phyloP scores from a whole-genome alignment of 164 flowering plant species.

The Brasenia schreberi region DNA sequence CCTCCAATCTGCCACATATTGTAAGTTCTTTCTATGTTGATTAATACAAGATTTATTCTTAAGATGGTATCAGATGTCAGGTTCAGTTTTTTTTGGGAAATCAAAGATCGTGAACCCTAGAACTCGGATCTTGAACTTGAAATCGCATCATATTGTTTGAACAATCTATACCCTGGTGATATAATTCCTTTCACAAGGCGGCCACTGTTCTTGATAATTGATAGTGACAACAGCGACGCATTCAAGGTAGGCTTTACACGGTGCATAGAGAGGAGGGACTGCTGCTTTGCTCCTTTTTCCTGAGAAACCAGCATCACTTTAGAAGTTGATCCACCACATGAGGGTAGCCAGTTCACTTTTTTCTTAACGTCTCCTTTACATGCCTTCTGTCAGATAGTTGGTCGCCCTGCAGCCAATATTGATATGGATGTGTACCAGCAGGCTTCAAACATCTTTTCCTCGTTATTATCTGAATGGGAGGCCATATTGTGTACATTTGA shows the following conservation, averaged over 20 bases:
- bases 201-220: no score
- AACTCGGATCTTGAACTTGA: no score
- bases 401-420: conserved; percentile 26
- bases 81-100: no score
- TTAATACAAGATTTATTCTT: no score
- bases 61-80: no score
- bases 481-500: conserved; percentile 58
- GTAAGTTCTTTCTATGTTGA: no score
- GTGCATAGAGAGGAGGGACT: conserved; percentile 86
- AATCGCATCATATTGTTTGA: no score
- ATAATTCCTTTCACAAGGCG: no score
- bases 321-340: conserved; percentile 21
- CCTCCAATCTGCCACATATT: no score
- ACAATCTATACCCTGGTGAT: no score
- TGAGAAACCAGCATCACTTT: conserved; percentile 35
- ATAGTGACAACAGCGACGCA: no score
- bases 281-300: conserved; percentile 85
- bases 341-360: conserved; percentile 86
- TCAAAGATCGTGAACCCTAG: no score
- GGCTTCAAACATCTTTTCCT: conserved; percentile 55
- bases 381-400: conserved; percentile 81
- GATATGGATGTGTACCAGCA: conserved; percentile 34
- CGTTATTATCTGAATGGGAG: conserved; percentile 77
- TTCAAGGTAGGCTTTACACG: conserved; percentile 88
- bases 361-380: conserved; percentile 84